Conservation (phyloP, 192 early-diverging fungal genomes). For the Entomortierella chlamydospora region DNA sequence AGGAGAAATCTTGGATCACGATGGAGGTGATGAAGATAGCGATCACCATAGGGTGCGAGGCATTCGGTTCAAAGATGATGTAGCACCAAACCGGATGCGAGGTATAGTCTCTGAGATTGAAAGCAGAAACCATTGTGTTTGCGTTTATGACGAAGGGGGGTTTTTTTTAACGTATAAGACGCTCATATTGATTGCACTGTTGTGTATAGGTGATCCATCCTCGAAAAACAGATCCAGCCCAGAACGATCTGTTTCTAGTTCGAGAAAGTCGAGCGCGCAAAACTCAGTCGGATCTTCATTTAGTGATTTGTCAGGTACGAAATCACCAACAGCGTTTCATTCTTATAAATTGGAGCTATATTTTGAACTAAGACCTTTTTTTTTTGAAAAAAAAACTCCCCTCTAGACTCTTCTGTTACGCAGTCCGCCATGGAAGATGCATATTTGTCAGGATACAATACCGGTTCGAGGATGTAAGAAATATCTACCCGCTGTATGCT, state of each 20-base stretch:
- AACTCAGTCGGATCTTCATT: constrained; percentile 61
- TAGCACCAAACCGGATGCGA: constrained; percentile 1
- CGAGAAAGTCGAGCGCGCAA: constrained; percentile 49
- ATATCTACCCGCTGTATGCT: no score
- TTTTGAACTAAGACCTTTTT: not conserved
- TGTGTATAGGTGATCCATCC: not conserved
- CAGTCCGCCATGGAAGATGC: constrained; percentile 67
- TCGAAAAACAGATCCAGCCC: constrained; percentile 23
- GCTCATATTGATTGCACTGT: no score
- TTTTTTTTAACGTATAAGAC: no score
- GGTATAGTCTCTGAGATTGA: constrained; percentile 29
- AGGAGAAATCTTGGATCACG: constrained; percentile 35
- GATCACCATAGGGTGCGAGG: constrained; percentile 4
- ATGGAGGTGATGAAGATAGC: constrained; percentile 36
- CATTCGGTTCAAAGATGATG: constrained; percentile 32
- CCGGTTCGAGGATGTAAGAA: constrained; percentile 63
- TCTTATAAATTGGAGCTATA: no score
- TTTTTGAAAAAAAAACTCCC: no score
- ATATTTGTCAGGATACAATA: constrained; percentile 62
- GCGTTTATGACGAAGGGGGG: constrained; percentile 1
- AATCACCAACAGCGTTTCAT: not conserved
- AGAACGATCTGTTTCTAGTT: constrained; percentile 32
- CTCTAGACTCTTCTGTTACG: constrained; percentile 62
- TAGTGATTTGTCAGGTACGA: constrained; percentile 60
- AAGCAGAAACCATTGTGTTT: not conserved